These are phyloP conservation scores for Zygosaccharomyces bisporus DNA, from an alignment of 805 yeast genomes.

Conservation along the genomic window DNA sequence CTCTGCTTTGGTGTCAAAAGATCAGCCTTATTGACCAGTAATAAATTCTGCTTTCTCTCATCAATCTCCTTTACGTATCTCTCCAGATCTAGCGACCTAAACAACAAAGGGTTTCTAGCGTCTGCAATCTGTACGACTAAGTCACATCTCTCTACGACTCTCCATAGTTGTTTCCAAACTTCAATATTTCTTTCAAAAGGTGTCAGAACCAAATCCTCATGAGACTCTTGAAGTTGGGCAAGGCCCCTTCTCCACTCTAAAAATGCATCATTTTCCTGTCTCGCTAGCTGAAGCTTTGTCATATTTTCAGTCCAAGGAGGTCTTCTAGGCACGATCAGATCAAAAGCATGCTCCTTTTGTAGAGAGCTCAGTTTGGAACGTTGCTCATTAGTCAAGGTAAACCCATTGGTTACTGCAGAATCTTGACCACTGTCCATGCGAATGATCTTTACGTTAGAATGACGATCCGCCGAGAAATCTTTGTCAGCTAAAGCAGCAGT, in stretches of 20 bases:
- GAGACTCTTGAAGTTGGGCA: conserved; percentile 77
- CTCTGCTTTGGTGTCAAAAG: conserved; percentile 74
- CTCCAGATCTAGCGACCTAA: conserved; percentile 85
- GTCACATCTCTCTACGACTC: conserved; percentile 94
- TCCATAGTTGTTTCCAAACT: conserved; percentile 98
- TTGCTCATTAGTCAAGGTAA: conserved; percentile 62
- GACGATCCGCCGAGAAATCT: conserved; percentile 90
- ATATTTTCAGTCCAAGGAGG: conserved; percentile 78
- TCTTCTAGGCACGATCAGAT: conserved; percentile 86
- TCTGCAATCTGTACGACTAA: conserved; percentile 95
- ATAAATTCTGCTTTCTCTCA: conserved; percentile 69
- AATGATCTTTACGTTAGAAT: conserved; percentile 77
- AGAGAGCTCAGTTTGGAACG: conserved; percentile 54
- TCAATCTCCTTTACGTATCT: conserved; percentile 74
- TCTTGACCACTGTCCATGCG: conserved; percentile 54
- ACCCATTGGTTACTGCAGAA: conserved; percentile 47
- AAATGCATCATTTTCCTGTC: conserved; percentile 85
- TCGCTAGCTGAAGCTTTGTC: conserved; percentile 72
- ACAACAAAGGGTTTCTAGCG: conserved; percentile 89
- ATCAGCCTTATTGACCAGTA: conserved; percentile 93
- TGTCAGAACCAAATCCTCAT: conserved; percentile 76
- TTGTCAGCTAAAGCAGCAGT: conserved; percentile 96
- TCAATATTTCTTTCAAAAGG: conserved; percentile 97
- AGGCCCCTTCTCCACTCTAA: conserved; percentile 90
- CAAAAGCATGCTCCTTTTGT: conserved; percentile 64